Evolutionary conservation across 352 stramenopile species (phyloP), one percentile per base, ranked within the genome.

Genomic region (Phytophthora sansomeana): DNA sequence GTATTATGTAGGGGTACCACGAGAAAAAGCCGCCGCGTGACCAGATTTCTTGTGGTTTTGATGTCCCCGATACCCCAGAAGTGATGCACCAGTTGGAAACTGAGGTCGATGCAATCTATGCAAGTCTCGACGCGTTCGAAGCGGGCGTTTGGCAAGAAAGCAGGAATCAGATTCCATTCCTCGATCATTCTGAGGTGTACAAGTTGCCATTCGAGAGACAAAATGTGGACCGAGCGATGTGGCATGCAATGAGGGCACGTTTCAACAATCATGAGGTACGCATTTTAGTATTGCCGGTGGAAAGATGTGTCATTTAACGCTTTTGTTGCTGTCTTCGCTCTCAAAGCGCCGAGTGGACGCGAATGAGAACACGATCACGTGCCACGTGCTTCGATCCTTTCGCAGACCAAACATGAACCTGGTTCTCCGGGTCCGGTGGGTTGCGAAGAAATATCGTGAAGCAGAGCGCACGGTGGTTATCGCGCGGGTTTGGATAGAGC

Each of bases 241-340:
- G 57, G 64, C 17, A 50, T 3, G 36, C 50, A 4, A n/a, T 72
- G 19, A 51, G 6, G 9, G 38, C 30, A n/a, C 49, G 64, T 8
- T 67, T 72, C n/a, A 35, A 17, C 7, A 24, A 17, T 3, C 36
- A 68, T 32, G 14, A 59, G 64, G 64, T 72, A 63, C 16, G n/a
- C n/a, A n/a, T n/a, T n/a, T n/a, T n/a, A n/a, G n/a, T n/a, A n/a
- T n/a, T n/a, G n/a, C n/a, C n/a, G n/a, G n/a, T n/a, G n/a, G n/a
- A n/a, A n/a, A n/a, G n/a, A n/a, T n/a, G n/a, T n/a, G n/a, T n/a
- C n/a, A n/a, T n/a, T n/a, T 43, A 43, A 21, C 36, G 6, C 16
- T 43, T 5, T 51, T 1, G 21, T 16, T 49, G 16, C 43, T 68
- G 8, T 50, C 3, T 48, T 3, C 33, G 17, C 36, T 43, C 16